Evolutionary conservation across 768 basidiomycete genomes (phyloP).

Genomic region (Phylloporus arenicola): DNA sequence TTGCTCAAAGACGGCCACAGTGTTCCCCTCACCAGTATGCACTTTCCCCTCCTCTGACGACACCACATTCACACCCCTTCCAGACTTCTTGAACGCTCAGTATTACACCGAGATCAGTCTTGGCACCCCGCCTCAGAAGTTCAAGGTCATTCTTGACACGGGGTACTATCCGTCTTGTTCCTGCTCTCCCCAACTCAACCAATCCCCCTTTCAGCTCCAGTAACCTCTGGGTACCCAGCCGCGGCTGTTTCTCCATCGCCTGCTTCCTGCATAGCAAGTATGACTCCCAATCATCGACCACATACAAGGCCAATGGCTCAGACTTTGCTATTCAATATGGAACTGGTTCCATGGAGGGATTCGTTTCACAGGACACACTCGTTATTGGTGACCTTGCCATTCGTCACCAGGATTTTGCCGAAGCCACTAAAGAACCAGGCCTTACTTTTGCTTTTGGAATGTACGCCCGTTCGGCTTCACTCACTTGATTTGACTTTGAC

Average conservation of each 20-base stretch:
- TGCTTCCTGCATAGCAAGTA: slow-evolving; percentile 96
- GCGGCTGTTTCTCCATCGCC: slow-evolving; percentile 77
- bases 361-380: slow-evolving; percentile 79
- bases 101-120: slow-evolving; percentile 87
- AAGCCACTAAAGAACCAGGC: slow-evolving; percentile 93
- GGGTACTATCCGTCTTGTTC: slow-evolving; percentile 41
- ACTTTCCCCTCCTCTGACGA: neutral
- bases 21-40: slow-evolving; percentile 86
- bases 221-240: slow-evolving; percentile 92
- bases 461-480: slow-evolving; percentile 39
- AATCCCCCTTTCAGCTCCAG: slow-evolving; percentile 51
- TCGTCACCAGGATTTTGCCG: slow-evolving; percentile 80
- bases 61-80: neutral
- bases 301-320: slow-evolving; percentile 87
- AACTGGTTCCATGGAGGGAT: slow-evolving; percentile 94
- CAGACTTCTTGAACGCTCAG: slow-evolving; percentile 98
- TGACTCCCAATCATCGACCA: slow-evolving; percentile 68
- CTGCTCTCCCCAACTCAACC: slow-evolving; percentile 19
- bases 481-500: neutral
- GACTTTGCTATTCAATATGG: slow-evolving; percentile 91
- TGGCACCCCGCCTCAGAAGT: slow-evolving; percentile 80
- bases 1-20: slow-evolving; percentile 67
- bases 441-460: slow-evolving; percentile 96
- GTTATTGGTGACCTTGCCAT: slow-evolving; percentile 79
- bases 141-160: slow-evolving; percentile 95